Base-by-base conservation (phyloP, 208 protist genomes). In the Leishmania gerbilli region DNA sequence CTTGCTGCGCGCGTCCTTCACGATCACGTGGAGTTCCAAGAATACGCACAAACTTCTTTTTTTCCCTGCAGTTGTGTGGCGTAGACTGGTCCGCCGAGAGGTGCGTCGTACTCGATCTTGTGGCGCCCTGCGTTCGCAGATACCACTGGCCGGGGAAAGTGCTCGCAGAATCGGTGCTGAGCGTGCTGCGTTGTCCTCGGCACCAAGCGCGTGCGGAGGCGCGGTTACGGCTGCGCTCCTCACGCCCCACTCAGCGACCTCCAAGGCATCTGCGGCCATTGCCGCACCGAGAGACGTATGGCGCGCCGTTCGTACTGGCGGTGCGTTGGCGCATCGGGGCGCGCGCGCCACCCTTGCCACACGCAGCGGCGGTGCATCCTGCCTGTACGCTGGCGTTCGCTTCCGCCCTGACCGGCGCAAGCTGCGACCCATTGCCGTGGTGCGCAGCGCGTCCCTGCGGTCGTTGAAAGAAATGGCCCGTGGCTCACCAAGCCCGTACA, bases 391-490 rank as follows among this genome's bases (percentile, higher is more conserved):
- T 2, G 76, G 83, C 15, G 60, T 95, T 60, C 89, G 89, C 11
- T 91, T 92, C 69, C 83, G 92, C 11, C 87, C 92, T 3, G 89
- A 95, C 79, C 49, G 84, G 13, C 67, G 78, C n/a, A 95, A 95
- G 80, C 85, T 97, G 47, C 90, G 93, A 1, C 93, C 93, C 51
- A 93, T 97, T 58, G 92, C 93, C 1, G 72, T 83, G 2, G 75
- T 95, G 78, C 88, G 90, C 62, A 77, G 69, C 45, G 84, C 84
- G 24, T 62, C 71, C 15, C 49, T 60, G 24, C 71, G 53, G 6
- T 86, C 87, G n/a, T 69, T 92, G 53, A 55, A 60, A 21, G 75
- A 40, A 21, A 72, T 84, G 58, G 81, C 80, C 5, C 82, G 78
- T 8, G 88, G 80, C 3, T 53, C 82, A 45, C 88, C 84, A 19